A percentile compares a stretch with the other conserved stretches of the same genome.
phyloP scores from a whole-genome alignment of 805 yeast genomes.

The Suhomyces sp. region DNA sequence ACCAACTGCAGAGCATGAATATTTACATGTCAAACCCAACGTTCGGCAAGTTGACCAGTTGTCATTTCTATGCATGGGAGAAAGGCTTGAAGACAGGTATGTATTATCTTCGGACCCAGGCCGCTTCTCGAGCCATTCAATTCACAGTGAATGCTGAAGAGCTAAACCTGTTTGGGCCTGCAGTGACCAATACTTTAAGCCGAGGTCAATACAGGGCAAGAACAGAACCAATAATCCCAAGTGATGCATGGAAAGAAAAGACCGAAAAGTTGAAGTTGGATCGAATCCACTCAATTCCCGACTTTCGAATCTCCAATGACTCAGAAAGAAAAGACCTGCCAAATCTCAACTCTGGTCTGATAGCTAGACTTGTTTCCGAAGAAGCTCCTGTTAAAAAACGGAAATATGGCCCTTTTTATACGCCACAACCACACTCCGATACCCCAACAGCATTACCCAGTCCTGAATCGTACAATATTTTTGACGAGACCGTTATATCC shows the following conservation, averaged over 20 bases:
- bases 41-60: slow-evolving; percentile 92
- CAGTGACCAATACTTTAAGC: neutral
- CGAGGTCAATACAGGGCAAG: neutral
- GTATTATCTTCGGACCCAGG: slow-evolving; percentile 79
- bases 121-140: slow-evolving; percentile 97
- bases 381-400: neutral
- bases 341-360: neutral
- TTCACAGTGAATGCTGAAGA: slow-evolving; percentile 52
- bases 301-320: neutral
- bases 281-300: neutral
- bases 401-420: neutral
- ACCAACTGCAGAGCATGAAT: slow-evolving; percentile 92
- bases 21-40: slow-evolving; percentile 87
- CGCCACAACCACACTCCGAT: slow-evolving; percentile 7
- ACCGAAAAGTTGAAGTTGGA: neutral
- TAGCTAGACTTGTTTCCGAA: neutral
- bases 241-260: neutral
- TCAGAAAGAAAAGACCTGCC: neutral
- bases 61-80: slow-evolving; percentile 99
- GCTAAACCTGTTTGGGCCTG: neutral
- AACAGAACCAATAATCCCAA: neutral
- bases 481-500: slow-evolving; percentile 32
- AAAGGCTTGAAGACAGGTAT: slow-evolving; percentile 98
- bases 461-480: slow-evolving; percentile 22
- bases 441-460: slow-evolving; percentile 5